Percentiles rank a stretch among this genome's conserved stretches.
These are phyloP conservation scores for Aureobasidium mangrovei DNA, from an alignment of 2,329 filamentous ascomycete species.

Conservation along the genomic window DNA sequence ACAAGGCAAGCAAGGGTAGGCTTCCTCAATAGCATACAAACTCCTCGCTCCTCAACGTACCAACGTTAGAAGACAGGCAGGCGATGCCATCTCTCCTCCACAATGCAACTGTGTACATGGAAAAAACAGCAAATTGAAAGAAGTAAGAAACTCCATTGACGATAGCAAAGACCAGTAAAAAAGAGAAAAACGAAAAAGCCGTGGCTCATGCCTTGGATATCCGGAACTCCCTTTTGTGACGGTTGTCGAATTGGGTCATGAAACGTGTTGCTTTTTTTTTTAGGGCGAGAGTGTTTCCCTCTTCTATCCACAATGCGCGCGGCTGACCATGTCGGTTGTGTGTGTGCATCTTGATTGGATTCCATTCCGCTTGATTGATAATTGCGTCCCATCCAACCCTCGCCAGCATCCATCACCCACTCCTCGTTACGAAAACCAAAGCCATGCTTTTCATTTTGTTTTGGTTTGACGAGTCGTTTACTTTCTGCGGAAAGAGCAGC, in stretches of 20 bases:
- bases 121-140: slow-evolving; percentile 11
- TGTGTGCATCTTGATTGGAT: slow-evolving; percentile 15
- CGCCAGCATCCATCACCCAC: slow-evolving; percentile 2
- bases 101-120: slow-evolving; percentile 15
- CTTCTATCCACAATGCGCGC: slow-evolving; percentile 21
- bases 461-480: slow-evolving; percentile 50
- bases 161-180: slow-evolving; percentile 13
- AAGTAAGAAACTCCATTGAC: slow-evolving; percentile 16
- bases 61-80: slow-evolving; percentile 18
- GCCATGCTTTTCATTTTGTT: slow-evolving; percentile 12
- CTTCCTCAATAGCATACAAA: slow-evolving; percentile 35
- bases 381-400: slow-evolving; percentile 14
- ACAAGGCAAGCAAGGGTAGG: slow-evolving; percentile 33
- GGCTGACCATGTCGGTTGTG: slow-evolving; percentile 9
- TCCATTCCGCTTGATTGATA: slow-evolving; percentile 16
- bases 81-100: slow-evolving; percentile 25
- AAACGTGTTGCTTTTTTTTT: slow-evolving; percentile 17
- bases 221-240: slow-evolving; percentile 19
- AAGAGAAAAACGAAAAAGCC: slow-evolving; percentile 10
- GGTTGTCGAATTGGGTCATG: slow-evolving; percentile 14
- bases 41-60: slow-evolving; percentile 17
- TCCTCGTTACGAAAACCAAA: slow-evolving; percentile 15
- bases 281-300: slow-evolving; percentile 17
- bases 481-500: slow-evolving; percentile 99
- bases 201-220: slow-evolving; percentile 17